These are phyloP conservation scores for Crinitomyces ghanaensis DNA, from an alignment of 805 yeast genomes.

Conservation along the genomic window DNA sequence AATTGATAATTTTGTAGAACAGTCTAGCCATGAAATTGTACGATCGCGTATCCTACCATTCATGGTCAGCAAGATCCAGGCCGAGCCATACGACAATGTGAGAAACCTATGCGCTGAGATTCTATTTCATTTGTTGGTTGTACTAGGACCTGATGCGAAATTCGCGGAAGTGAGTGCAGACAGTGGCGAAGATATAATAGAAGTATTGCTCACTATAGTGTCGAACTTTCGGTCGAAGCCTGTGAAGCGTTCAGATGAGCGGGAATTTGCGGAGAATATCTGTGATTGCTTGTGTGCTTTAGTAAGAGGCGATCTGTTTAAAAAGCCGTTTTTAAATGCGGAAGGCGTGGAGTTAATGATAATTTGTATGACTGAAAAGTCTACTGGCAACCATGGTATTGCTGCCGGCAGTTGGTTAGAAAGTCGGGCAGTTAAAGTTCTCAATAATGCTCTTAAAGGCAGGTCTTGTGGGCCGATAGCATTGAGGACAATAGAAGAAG, in stretches of 20 bases:
- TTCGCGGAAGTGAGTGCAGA: neutral
- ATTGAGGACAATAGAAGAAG: constrained; percentile 6
- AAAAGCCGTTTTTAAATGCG: constrained; percentile 7
- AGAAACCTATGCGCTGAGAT: constrained; percentile 1
- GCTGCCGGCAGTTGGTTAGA: constrained; percentile 7
- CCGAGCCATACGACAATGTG: no score
- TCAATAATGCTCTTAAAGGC: constrained; percentile 4
- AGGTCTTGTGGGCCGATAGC: constrained; percentile 5
- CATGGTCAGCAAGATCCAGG: no score
- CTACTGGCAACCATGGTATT: no score
- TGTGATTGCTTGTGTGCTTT: constrained; percentile 5
- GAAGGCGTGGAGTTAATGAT: constrained; percentile 17
- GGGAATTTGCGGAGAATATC: constrained; percentile 10
- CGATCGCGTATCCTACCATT: neutral
- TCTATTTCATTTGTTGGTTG: constrained; percentile 1
- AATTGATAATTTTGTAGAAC: neutral
- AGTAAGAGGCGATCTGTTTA: constrained; percentile 1
- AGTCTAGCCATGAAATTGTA: neutral
- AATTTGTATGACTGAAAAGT: constrained; percentile 7
- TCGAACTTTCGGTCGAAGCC: constrained; percentile 5
- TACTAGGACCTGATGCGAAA: neutral
- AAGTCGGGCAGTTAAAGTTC: constrained; percentile 7
- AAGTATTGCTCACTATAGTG: constrained; percentile 7
- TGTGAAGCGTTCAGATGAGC: constrained; percentile 7
- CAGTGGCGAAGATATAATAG: constrained; percentile 4